Evolutionary conservation across 768 basidiomycete species (phyloP).

Genomic region (Collybiopsis confluens): DNA sequence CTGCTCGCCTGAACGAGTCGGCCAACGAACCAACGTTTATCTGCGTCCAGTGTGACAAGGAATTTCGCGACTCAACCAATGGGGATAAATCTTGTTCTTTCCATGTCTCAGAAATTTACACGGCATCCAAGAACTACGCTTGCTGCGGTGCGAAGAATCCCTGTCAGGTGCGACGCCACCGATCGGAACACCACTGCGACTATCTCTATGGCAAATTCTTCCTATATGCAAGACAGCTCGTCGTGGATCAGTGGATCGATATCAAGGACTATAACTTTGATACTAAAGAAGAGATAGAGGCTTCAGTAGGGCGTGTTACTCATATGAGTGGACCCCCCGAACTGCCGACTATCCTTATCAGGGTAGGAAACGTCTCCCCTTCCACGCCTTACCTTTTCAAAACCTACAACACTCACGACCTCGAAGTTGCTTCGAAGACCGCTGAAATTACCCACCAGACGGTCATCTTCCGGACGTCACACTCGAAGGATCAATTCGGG

Average conservation of each 20-base stretch:
- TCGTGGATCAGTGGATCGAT: slow-evolving; percentile 26
- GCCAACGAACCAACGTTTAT: slow-evolving; percentile 33
- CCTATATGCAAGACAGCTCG: slow-evolving; percentile 24
- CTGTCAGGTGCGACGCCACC: slow-evolving; percentile 31
- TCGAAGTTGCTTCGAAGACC: slow-evolving; percentile 28
- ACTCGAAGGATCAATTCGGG: slow-evolving; percentile 28
- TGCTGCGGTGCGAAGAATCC: slow-evolving; percentile 32
- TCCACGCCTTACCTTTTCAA: slow-evolving; percentile 32
- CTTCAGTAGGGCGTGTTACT: slow-evolving; percentile 25
- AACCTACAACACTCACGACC: slow-evolving; percentile 31
- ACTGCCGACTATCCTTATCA: slow-evolving; percentile 32
- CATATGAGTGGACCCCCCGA: slow-evolving; percentile 29
- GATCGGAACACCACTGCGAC: slow-evolving; percentile 35
- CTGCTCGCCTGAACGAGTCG: slow-evolving; percentile 26
- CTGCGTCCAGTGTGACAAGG: slow-evolving; percentile 35
- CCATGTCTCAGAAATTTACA: slow-evolving; percentile 29
- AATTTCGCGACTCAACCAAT: slow-evolving; percentile 30
- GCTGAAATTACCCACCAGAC: slow-evolving; percentile 29
- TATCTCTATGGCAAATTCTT: slow-evolving; percentile 38
- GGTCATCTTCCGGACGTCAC: slow-evolving; percentile 30
- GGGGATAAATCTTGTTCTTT: slow-evolving; percentile 36
- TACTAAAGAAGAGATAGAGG: slow-evolving; percentile 21
- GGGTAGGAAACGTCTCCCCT: slow-evolving; percentile 30
- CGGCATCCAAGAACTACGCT: slow-evolving; percentile 28
- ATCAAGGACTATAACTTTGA: slow-evolving; percentile 34